These are phyloP conservation scores for Cryptococcus deneoformans DNA, from an alignment of 1,284 basidiomycete genomes.

Conservation along the genomic window DNA sequence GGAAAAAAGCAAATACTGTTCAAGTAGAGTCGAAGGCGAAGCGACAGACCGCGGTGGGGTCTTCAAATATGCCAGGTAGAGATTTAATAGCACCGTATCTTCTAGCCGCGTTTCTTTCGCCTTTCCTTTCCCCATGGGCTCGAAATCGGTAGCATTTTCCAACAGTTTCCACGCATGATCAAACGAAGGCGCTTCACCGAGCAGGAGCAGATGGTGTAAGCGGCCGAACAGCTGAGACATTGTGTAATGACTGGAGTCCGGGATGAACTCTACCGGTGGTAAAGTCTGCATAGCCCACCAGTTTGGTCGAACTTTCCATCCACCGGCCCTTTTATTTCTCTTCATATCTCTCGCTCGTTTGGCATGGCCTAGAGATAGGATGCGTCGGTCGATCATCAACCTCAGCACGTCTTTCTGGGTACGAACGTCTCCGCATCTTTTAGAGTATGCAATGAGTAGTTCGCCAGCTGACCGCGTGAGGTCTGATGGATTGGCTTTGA, in stretches of 20 bases:
- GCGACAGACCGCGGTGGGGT: not conserved
- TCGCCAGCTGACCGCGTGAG: conserved; percentile 7
- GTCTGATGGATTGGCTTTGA: conserved; percentile 1
- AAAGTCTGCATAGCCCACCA: conserved; percentile 9
- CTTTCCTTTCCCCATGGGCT: not conserved
- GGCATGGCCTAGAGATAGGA: conserved; percentile 4
- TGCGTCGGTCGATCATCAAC: conserved; percentile 4
- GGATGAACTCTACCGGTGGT: conserved; percentile 8
- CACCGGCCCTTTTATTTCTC: not conserved
- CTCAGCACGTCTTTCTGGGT: conserved; percentile 4
- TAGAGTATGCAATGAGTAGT: conserved; percentile 7
- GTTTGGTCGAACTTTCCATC: conserved; percentile 4
- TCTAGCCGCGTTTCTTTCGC: not conserved
- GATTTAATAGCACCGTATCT: conserved; percentile 4
- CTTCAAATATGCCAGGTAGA: conserved; percentile 7
- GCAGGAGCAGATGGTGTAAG: conserved; percentile 12
- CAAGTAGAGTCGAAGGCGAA: not conserved
- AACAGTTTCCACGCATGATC: conserved; percentile 3
- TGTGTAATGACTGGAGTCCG: conserved; percentile 1
- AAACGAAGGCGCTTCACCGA: conserved; percentile 4
- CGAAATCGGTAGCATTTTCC: not conserved
- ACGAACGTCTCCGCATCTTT: conserved; percentile 8
- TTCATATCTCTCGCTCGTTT: not conserved
- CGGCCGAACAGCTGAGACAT: conserved; percentile 2
- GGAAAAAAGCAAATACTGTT: not conserved